Evolutionary conservation across 768 basidiomycete genomes (phyloP), one percentile per base, ranked within the genome.

Genomic region (Mycena alexandri): DNA sequence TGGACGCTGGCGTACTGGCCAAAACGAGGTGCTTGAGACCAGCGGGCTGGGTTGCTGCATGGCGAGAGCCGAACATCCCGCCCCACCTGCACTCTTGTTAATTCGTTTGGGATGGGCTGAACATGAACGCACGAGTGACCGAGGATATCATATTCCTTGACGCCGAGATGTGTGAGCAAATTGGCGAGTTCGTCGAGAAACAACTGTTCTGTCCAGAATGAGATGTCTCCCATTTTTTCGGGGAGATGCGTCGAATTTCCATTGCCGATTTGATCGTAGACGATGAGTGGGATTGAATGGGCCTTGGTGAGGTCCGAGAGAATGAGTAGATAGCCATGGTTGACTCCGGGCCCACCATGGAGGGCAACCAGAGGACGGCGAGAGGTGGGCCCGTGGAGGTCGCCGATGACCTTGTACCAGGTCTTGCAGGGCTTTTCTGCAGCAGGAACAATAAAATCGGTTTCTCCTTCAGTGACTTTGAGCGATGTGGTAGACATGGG

Each of bases 221-320:
- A 4, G 16, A 48, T 17, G 14, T 82, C 79, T 16, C 77, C 79
- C 8, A 72, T 78, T 69, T 85, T 87, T 66, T 87, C 84, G 11
- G 74, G 83, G 21, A 88, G 78, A 68, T 87, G 86, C 11, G 86
- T 87, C 14, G 87, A 89, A 25, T 76, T 75, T n/a, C 86, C 87
- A 61, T 76, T 81, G 10, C 87, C 88, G 50, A 89, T 63, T 71
- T 89, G 88, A 72, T 87, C 86, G 75, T 89, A 89, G 51, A 87
- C 71, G 44, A 90, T 71, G 70, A 89, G 79, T 13, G 87, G 86
- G 51, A 84, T 85, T 34, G 68, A 52, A 60, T 78, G 71, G 12
- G 74, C 69, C 7, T 65, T 62, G 25, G 80, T 77, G 51, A 87
- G 78, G 50, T 83, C 81, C 43, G 79, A 73, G 67, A 84, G 69